Percentiles rank a stretch among this genome's conserved stretches.
Conservation (phyloP, 2,329 filamentous ascomycete genomes). For the Trichoderma guizhouense region DNA sequence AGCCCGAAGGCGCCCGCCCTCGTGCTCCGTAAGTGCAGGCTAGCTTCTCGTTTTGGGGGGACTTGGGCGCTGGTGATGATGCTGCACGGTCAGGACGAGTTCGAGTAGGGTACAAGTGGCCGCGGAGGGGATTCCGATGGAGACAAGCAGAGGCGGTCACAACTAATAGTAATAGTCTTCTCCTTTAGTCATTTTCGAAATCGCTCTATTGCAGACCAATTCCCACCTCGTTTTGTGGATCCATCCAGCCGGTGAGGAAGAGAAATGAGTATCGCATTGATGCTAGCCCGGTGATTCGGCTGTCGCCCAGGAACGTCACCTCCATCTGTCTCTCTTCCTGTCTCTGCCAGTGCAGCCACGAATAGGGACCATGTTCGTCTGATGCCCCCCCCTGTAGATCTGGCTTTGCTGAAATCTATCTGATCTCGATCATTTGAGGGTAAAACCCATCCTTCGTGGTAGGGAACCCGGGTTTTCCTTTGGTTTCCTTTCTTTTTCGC, state of each 20-base stretch:
- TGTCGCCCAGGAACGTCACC: not conserved
- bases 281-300: not conserved
- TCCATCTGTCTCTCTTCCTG: not conserved
- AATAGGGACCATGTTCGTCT: not conserved
- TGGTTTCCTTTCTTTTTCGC: not conserved
- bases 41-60: not conserved
- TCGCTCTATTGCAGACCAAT: not conserved
- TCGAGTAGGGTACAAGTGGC: not conserved
- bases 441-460: not conserved
- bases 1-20: conserved; percentile 7
- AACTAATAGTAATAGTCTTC: not conserved
- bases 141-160: not conserved
- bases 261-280: not conserved
- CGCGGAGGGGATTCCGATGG: not conserved
- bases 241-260: not conserved
- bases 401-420: not conserved
- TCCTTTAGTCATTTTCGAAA: not conserved
- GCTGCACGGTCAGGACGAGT: not conserved
- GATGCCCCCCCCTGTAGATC: not conserved
- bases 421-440: not conserved
- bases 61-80: not conserved
- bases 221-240: not conserved
- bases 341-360: not conserved
- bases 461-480: not conserved
- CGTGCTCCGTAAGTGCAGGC: not conserved